phyloP scores from a whole-genome alignment of 805 yeast genomes.

The Candida rishiriensis region DNA sequence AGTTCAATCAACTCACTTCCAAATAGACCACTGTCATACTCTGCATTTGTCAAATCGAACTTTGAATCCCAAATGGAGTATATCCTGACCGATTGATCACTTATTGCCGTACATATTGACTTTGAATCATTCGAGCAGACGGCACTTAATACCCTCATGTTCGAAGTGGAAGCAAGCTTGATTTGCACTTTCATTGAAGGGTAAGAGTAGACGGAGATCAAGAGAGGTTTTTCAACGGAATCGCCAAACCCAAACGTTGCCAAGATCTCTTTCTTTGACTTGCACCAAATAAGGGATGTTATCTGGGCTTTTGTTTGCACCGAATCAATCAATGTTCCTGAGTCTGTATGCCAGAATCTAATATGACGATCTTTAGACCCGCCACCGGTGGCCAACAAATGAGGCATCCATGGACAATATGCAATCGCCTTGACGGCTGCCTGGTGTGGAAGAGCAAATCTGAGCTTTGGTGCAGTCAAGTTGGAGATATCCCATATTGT shows the following conservation, averaged over 20 bases:
- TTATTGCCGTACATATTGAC: constrained; percentile 67
- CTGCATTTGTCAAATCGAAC: constrained; percentile 30
- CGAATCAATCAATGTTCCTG: constrained; percentile 66
- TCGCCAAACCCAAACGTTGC: constrained; percentile 83
- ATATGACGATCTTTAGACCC: constrained; percentile 80
- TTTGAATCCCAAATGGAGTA: constrained; percentile 64
- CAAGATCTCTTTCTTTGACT: constrained; percentile 53
- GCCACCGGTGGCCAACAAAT: constrained; percentile 84
- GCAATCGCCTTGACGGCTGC: constrained; percentile 92
- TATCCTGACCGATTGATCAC: constrained; percentile 73
- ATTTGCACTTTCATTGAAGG: constrained; percentile 52
- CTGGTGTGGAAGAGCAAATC: constrained; percentile 53
- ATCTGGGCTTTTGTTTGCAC: constrained; percentile 65
- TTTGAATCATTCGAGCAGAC: constrained; percentile 59
- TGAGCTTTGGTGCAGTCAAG: constrained; percentile 36
- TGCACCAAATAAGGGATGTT: constrained; percentile 77
- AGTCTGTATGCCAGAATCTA: constrained; percentile 78
- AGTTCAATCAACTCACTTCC: constrained; percentile 58
- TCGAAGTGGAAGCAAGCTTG: constrained; percentile 46
- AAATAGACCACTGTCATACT: constrained; percentile 37
- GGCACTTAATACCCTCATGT: constrained; percentile 62
- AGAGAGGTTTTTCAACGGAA: constrained; percentile 37
- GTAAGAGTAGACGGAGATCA: constrained; percentile 61
- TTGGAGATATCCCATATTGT: constrained; percentile 66
- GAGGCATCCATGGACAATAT: constrained; percentile 85